Conservation (phyloP, 2,329 filamentous ascomycete genomes). For the Purpureocillium takamizusanense region DNA sequence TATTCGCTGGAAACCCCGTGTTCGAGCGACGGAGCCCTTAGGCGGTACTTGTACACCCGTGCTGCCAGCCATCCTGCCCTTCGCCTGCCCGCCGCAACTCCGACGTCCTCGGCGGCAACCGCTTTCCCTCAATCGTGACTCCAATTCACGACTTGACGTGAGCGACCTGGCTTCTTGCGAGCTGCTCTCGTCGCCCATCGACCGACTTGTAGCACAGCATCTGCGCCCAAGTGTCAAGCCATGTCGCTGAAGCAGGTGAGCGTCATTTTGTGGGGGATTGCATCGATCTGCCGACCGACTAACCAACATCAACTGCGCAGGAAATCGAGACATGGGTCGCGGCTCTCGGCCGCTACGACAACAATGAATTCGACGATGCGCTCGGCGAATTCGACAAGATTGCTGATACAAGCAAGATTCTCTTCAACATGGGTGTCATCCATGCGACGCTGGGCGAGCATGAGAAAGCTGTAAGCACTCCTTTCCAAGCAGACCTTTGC, state of each 20-base stretch:
- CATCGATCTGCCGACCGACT: background rate
- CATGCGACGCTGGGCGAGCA: slow-evolving; percentile 94
- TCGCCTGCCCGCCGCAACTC: background rate
- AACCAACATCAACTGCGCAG: slow-evolving; percentile 31
- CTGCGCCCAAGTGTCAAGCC: slow-evolving; percentile 10
- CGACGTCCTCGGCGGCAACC: too few relatives aligned
- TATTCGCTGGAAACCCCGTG: too few relatives aligned
- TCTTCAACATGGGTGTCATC: slow-evolving; percentile 98
- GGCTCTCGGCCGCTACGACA: slow-evolving; percentile 86
- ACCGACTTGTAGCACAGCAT: background rate
- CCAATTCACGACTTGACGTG: too few relatives aligned
- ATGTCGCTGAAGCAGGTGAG: slow-evolving; percentile 56
- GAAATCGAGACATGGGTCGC: slow-evolving; percentile 99
- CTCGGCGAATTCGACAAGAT: slow-evolving; percentile 78
- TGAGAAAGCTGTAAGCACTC: slow-evolving; percentile 72
- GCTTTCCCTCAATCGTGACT: too few relatives aligned
- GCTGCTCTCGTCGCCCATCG: background rate
- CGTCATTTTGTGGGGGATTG: background rate
- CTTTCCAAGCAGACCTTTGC: background rate
- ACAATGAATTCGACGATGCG: slow-evolving; percentile 92
- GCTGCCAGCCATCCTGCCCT: too few relatives aligned
- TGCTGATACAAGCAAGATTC: slow-evolving; percentile 91
- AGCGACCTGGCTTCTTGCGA: too few relatives aligned
- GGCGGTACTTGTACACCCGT: too few relatives aligned
- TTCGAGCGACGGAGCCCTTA: too few relatives aligned